Evolutionary conservation across 2,329 filamentous ascomycete species (phyloP), one percentile per base, ranked within the genome.

Genomic region (Ophiocordyceps camponoti-rufipedis): DNA sequence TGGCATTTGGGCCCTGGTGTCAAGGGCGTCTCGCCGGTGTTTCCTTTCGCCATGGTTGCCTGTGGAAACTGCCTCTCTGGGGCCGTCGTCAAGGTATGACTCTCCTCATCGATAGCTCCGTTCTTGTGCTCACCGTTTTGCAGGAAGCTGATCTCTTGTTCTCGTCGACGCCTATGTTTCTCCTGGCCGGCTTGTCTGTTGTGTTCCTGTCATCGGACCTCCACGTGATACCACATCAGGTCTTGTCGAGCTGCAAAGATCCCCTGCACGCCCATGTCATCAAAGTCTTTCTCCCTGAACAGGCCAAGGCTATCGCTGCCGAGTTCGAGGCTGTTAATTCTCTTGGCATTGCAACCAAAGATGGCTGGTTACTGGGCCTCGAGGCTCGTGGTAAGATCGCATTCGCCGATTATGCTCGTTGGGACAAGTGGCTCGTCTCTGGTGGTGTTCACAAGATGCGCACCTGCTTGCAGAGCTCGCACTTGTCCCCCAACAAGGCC

Each of bases 331-430:
- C 74, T 5, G 82, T 79, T 45, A 74, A 75, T 52, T 62, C 66
- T n/a, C 70, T 85, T 52, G 82, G 84, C n/a, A 54, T 70, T 41
- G 78, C 79, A 40, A 74, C 80, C 11, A 71, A 74, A 4, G 80
- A 85, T 52, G 84, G 88, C 58, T 91, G 85, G 84, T 67, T 78
- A 29, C 88, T 88, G 60, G 84, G 84, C 10, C 69, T 91, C 4
- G 72, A 78, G 41, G 65, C 64, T 28, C 70, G 75, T 47, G 81
- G 82, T 10, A 74, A 74, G 52, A 68, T 75, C 48, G 63, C 69
- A 43, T 71, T 77, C 52, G 69, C 66, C 11, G 77, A 83, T 56
- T 70, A 75, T 29, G 69, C 74, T 28, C 74, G 81, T 44, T 89
- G 83, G 80, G 84, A 87, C 56, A 80, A 78, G 54, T 89, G 82